phyloP scores from a whole-genome alignment of 345 rosid species.

The Hibiscus tridactylites region DNA sequence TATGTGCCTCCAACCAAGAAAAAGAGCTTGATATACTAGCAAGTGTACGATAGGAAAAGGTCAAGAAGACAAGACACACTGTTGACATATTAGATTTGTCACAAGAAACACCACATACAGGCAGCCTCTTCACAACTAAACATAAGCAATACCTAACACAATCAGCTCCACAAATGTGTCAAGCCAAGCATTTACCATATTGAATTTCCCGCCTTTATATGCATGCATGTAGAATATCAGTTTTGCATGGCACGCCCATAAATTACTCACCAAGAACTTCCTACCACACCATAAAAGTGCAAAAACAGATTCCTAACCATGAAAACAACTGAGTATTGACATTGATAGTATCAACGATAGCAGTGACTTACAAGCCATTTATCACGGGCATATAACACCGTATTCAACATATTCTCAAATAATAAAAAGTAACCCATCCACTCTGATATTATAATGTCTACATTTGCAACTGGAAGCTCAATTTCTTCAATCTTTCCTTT shows the following conservation, averaged over 20 bases:
- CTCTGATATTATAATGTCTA: constrained; percentile 92
- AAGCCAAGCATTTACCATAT: neutral
- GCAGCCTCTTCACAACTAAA: neutral
- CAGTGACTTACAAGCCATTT: constrained; percentile 89
- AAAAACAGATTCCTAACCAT: neutral
- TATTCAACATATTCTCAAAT: constrained; percentile 86
- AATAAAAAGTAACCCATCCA: constrained; percentile 98
- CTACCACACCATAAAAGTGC: neutral
- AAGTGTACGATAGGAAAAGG: neutral
- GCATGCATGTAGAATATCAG: neutral
- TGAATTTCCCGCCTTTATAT: neutral
- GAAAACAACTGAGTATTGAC: neutral
- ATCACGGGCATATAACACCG: constrained; percentile 84
- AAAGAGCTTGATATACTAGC: neutral
- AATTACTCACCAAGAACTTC: too few relatives aligned
- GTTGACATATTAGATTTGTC: neutral
- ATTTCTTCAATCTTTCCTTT: constrained; percentile 96
- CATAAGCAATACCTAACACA: neutral
- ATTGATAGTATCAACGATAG: neutral
- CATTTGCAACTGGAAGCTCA: constrained; percentile 78
- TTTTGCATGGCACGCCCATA: neutral
- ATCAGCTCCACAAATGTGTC: neutral
- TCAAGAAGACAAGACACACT: neutral
- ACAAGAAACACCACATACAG: neutral
- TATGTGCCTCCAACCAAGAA: neutral